Evolutionary conservation across 495 filamentous ascomycete genomes (phyloP).

Genomic region (Parachaetomium inaequale): DNA sequence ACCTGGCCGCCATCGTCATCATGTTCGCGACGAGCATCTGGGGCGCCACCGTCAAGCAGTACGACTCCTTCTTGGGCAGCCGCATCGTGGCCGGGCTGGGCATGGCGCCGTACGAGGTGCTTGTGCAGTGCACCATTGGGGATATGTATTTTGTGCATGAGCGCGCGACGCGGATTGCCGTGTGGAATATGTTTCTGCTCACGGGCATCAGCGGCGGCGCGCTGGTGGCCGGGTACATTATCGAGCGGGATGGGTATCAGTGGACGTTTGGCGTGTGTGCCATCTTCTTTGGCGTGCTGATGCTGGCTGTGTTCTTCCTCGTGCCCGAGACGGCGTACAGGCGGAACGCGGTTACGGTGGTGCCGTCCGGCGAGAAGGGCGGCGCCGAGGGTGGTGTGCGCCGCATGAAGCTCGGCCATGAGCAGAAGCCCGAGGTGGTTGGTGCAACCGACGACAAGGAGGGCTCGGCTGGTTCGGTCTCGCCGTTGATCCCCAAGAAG

Average conservation of each 20-base stretch:
- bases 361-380: conserved; percentile 22
- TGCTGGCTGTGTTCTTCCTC: conserved; percentile 46
- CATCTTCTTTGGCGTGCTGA: conserved; percentile 50
- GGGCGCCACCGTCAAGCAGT: conserved; percentile 55
- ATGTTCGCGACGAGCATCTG: conserved; percentile 59
- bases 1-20: conserved; percentile 54
- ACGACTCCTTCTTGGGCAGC: conserved; percentile 53
- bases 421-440: conserved; percentile 20
- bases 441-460: conserved; percentile 21
- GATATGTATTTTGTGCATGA: conserved; percentile 64
- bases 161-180: conserved; percentile 59
- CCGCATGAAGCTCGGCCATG: conserved; percentile 20
- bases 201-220: conserved; percentile 50
- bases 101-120: conserved; percentile 56
- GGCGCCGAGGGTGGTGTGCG: conserved; percentile 19
- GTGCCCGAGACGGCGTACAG: conserved; percentile 54
- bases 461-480: background rate
- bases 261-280: conserved; percentile 56
- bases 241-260: conserved; percentile 49
- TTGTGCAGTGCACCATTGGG: conserved; percentile 54
- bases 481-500: conserved; percentile 25
- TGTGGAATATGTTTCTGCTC: conserved; percentile 62
- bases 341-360: conserved; percentile 28
- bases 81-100: conserved; percentile 50
- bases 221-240: conserved; percentile 53